Base-by-base conservation (phyloP, 495 filamentous ascomycete genomes). In the Xylaria bambusicola region DNA sequence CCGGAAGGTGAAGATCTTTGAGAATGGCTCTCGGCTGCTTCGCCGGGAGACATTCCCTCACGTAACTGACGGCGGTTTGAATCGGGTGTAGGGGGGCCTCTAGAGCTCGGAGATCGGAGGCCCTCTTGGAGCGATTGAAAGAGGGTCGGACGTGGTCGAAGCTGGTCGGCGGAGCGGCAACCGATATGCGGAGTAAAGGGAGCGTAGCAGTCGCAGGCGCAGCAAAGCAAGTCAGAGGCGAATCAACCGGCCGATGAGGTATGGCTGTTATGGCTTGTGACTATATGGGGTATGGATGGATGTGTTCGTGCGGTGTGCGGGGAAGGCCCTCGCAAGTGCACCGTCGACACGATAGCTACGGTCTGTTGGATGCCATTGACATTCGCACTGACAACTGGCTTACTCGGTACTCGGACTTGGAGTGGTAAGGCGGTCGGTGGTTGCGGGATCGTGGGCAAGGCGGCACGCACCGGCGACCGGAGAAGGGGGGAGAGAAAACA, bases 321-420 rank as follows among this genome's bases (percentile, higher is more conserved):
- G 79, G 79, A 80, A 63, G 66, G 74, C 79, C 75, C 77, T 73
- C 77, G 75, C 77, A 76, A 71, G 73, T 74, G 72, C 73, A 77
- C 77, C 74, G 70, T 72, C 64, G 73, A 74, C 68, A 65, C 73
- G 70, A 67, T 61, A 64, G 51, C 73, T 80, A 80, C 62, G 68
- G 72, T 67, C 71, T 72, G 67, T 73, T 70, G 68, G 73, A 70
- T 75, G 69, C 71, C 80, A 82, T 81, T 74, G 72, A 68, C 76
- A 61, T 64, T 56, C 57, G 41, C 31, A 63, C n/a, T 18, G 15
- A 15, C 38, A 23, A n/a, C n/a, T 29, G 27, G 48, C 45, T 58
- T 46, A 44, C 27, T 51, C 56, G 46, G 33, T 23, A 33, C 24
- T 33, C 48, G 46, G 49, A n/a, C 7, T 38, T 36, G 29, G 40